Percentiles rank a stretch among this genome's conserved stretches.
Evolutionary conservation across 208 protist species (phyloP).

Genomic region (Leptomonas pyrrhocoris): DNA sequence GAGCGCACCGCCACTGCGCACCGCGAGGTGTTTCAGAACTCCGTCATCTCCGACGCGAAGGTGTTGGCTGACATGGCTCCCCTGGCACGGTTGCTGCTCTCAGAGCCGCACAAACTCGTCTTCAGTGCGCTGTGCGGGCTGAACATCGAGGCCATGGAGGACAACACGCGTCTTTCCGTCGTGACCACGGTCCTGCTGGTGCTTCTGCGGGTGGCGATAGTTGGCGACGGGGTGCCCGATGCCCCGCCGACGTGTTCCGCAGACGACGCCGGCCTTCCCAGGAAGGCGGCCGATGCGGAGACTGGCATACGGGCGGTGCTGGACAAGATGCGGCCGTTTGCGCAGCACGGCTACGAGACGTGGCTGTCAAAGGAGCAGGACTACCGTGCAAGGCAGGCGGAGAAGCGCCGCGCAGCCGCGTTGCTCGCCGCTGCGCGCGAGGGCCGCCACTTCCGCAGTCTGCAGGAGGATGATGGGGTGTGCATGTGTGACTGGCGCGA

Average conservation of each 20-base stretch:
- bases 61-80: slow-evolving; percentile 38
- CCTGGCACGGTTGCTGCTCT: slow-evolving; percentile 48
- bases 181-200: slow-evolving; percentile 76
- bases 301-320: slow-evolving; percentile 31
- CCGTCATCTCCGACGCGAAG: slow-evolving; percentile 6
- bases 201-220: slow-evolving; percentile 59
- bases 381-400: slow-evolving; percentile 16
- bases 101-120: slow-evolving; percentile 71
- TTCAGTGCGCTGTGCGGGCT: slow-evolving; percentile 64
- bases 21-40: slow-evolving; percentile 23
- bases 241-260: background rate
- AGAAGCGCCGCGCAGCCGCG: slow-evolving; percentile 5
- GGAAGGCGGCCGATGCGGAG: slow-evolving; percentile 14
- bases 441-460: slow-evolving; percentile 16
- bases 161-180: slow-evolving; percentile 66
- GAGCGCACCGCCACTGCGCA: slow-evolving; percentile 1
- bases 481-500: slow-evolving; percentile 32
- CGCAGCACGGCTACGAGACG: slow-evolving; percentile 33
- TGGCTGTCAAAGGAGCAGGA: slow-evolving; percentile 38
- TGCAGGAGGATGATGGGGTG: slow-evolving; percentile 22
- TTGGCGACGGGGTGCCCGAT: slow-evolving; percentile 24
- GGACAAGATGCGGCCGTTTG: slow-evolving; percentile 41
- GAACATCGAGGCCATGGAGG: slow-evolving; percentile 69
- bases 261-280: slow-evolving; percentile 1
- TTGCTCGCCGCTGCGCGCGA: slow-evolving; percentile 15